Evolutionary conservation across 2,329 filamentous ascomycete species (phyloP).

Genomic region (Fusarium robinianum): DNA sequence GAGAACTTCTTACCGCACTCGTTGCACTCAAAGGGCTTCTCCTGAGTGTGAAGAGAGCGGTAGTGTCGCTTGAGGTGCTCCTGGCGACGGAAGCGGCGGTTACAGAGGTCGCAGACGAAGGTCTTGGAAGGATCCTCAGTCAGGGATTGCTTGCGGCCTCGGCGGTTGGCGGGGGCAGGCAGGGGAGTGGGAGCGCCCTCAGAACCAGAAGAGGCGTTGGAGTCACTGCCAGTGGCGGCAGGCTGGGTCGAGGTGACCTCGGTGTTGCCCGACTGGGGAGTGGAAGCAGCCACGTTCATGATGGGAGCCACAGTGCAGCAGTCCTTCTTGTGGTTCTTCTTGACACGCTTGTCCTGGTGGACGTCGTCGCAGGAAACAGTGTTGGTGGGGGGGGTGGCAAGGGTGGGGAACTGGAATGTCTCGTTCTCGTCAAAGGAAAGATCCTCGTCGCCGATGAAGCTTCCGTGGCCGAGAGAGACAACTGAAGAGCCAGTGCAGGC

Average conservation of each 20-base stretch:
- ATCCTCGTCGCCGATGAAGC: constrained; percentile 76
- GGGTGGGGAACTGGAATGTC: constrained; percentile 60
- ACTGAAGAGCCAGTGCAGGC: constrained; percentile 70
- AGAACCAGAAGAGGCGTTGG: constrained; percentile 48
- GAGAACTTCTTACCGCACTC: constrained; percentile 99
- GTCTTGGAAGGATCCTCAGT: constrained; percentile 99
- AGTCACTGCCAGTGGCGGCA: constrained; percentile 46
- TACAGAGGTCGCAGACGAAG: constrained; percentile 95
- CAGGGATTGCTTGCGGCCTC: constrained; percentile 96
- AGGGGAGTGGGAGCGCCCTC: constrained; percentile 49
- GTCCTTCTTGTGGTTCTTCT: constrained; percentile 56
- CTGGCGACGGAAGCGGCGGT: constrained; percentile 94
- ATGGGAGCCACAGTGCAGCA: constrained; percentile 41
- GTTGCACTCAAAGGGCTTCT: constrained; percentile 97
- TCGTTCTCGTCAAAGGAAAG: constrained; percentile 75
- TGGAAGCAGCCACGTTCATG: constrained; percentile 48
- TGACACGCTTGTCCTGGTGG: constrained; percentile 62
- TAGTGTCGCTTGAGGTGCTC: constrained; percentile 99
- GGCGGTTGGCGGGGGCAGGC: constrained; percentile 75
- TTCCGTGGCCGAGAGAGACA: constrained; percentile 73
- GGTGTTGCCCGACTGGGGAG: constrained; percentile 41
- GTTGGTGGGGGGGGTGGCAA: constrained; percentile 63
- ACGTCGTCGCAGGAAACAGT: constrained; percentile 50
- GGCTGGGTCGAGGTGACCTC: constrained; percentile 44
- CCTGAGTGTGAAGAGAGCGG: constrained; percentile 95